phyloP scores from a whole-genome alignment of 495 filamentous ascomycete genomes.

The Aspergillus bertholletiae region DNA sequence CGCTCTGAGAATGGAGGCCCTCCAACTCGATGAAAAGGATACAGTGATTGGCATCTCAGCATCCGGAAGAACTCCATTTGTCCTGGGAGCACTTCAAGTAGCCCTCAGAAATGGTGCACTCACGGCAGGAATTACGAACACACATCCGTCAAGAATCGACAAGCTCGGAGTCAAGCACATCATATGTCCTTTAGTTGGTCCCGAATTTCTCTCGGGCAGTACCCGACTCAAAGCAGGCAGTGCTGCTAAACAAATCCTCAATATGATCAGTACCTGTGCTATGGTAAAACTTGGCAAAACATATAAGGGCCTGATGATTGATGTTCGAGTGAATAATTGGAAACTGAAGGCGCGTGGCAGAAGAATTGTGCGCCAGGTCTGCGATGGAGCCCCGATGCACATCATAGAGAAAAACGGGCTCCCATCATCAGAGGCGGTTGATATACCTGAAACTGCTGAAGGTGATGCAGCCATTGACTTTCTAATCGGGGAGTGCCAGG shows the following conservation, averaged over 20 bases:
- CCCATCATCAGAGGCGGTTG: constrained; percentile 15
- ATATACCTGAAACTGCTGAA: too few relatives aligned
- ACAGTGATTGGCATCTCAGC: constrained; percentile 38
- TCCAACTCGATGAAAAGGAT: constrained; percentile 27
- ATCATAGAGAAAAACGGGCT: constrained; percentile 13
- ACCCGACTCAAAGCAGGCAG: constrained; percentile 39
- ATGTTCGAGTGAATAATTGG: too few relatives aligned
- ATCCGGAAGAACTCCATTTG: constrained; percentile 41
- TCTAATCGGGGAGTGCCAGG: constrained; percentile 21
- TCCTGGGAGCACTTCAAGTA: too few relatives aligned
- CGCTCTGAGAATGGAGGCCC: constrained; percentile 19
- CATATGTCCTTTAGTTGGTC: constrained; percentile 30
- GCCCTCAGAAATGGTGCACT: too few relatives aligned
- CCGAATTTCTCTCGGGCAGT: constrained; percentile 38
- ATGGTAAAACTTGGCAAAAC: constrained; percentile 40
- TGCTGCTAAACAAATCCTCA: constrained; percentile 35
- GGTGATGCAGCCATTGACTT: too few relatives aligned
- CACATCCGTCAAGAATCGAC: too few relatives aligned
- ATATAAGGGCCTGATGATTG: constrained; percentile 38
- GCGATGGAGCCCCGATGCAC: too few relatives aligned
- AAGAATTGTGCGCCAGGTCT: too few relatives aligned
- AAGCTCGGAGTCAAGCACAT: too few relatives aligned
- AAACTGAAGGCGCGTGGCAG: too few relatives aligned
- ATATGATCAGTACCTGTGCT: constrained; percentile 39
- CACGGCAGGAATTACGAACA: constrained; percentile 33